A percentile compares a stretch with the other conserved stretches of the same genome.
phyloP scores from a whole-genome alignment of 208 protist genomes.

The Acanthamoeba triangularis region DNA sequence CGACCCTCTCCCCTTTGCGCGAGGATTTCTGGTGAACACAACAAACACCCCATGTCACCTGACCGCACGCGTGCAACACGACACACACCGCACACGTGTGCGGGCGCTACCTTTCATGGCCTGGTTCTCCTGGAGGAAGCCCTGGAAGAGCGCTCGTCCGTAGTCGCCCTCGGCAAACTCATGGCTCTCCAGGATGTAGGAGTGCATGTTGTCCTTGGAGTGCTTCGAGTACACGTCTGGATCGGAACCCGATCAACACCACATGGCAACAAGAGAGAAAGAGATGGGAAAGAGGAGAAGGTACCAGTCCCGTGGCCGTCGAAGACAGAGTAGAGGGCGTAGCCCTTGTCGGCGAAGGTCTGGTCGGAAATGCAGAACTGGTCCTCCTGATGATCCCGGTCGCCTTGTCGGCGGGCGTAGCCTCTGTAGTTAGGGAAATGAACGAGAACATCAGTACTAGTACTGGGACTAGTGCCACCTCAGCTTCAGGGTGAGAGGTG shows the following conservation, averaged over 20 bases:
- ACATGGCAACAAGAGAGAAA: background rate
- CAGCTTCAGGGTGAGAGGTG: too few species aligned
- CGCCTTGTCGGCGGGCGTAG: background rate
- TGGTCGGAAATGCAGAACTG: background rate
- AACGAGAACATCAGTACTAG: too few species aligned
- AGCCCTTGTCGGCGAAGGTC: background rate
- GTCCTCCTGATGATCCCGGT: constrained; percentile 1
- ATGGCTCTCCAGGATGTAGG: background rate
- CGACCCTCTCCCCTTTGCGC: background rate
- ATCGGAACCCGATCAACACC: background rate
- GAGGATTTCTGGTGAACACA: background rate
- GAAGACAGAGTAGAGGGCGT: constrained; percentile 10
- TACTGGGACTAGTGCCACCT: background rate
- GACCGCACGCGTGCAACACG: too few species aligned
- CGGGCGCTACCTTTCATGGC: background rate
- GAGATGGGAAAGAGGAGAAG: background rate
- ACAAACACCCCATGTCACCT: too few species aligned
- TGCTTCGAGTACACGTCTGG: background rate
- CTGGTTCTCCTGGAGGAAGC: constrained; percentile 1
- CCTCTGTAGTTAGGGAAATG: too few species aligned
- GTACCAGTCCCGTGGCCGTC: constrained; percentile 13
- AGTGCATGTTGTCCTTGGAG: background rate
- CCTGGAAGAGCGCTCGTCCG: background rate
- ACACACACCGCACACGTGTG: too few species aligned
- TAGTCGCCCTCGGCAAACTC: constrained; percentile 5